Base-by-base conservation (phyloP, 2,329 filamentous ascomycete genomes). In the Sporothrix phasma region DNA sequence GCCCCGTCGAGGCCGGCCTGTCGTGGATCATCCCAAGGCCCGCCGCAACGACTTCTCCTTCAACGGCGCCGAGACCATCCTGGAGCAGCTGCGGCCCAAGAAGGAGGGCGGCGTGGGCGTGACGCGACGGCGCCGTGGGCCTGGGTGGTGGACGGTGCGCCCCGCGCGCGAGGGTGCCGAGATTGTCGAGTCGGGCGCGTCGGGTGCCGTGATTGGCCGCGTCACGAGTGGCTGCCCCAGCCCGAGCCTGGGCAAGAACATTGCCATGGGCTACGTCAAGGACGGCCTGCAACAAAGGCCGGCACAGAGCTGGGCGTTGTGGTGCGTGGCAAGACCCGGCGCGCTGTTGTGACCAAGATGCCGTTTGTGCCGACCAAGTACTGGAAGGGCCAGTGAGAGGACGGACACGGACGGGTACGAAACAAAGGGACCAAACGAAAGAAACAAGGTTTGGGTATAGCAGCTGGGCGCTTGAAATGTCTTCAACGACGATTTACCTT, bases 181-280 rank as follows among this genome's bases (percentile, higher is more conserved):
- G 71, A 88, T 99, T 67, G 80, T 92, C 37, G 79, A 66, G 11
- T 67, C 68, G 13, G 43, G 41, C 49, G 37, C 26, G 24, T 15
- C 59, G 5, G 46, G 19, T 2, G 19, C 62, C 60, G 83, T 84
- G 69, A 81, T 97, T 63, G 94, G 94, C 15, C 82, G 80, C 41
- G 81, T 99, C 67, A 99, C 94, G 5, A 96, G 90, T 69, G 94
- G 94, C 17, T 90, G 91, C 69, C 94, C 94, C 0, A 92, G 88
- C 72, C 94, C 94, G 2, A 90, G 88, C 0, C 78, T 97, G 56
- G 87, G 87, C 68, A 88, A 88, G 79, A 97, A 97, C 75, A 93
- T 99, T 67, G 92, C 93, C 64, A 99, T 99, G 94, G 94, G 88
- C 0, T 96, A 96, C 73, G 81, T 97, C 72, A 85, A 86, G 76